phyloP scores from a whole-genome alignment of 768 basidiomycete genomes.

The Termitomyces sp. region DNA sequence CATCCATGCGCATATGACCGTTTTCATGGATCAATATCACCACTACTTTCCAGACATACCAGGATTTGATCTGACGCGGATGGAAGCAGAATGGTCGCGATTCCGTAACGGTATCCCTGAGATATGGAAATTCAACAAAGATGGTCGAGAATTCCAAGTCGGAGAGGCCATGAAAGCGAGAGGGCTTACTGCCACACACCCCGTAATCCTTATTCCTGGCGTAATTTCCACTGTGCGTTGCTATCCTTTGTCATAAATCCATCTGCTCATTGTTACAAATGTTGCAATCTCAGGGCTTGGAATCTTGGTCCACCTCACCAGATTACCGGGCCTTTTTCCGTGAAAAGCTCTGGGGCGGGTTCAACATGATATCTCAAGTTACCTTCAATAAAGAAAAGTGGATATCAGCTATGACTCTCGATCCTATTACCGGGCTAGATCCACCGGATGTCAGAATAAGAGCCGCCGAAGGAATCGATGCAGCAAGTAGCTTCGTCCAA shows the following conservation, averaged over 20 bases:
- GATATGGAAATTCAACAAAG: slow-evolving; percentile 75
- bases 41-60: slow-evolving; percentile 59
- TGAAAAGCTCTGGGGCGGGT: slow-evolving; percentile 79
- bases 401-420: slow-evolving; percentile 88
- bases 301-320: slow-evolving; percentile 89
- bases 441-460: slow-evolving; percentile 81
- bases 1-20: slow-evolving; percentile 60
- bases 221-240: slow-evolving; percentile 76
- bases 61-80: slow-evolving; percentile 58
- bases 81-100: slow-evolving; percentile 69
- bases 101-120: slow-evolving; percentile 69
- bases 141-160: slow-evolving; percentile 76
- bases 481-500: slow-evolving; percentile 79
- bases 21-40: slow-evolving; percentile 70
- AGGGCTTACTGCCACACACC: slow-evolving; percentile 66
- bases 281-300: slow-evolving; percentile 52
- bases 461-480: slow-evolving; percentile 89
- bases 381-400: slow-evolving; percentile 84
- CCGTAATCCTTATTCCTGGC: slow-evolving; percentile 84
- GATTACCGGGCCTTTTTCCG: slow-evolving; percentile 88
- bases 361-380: slow-evolving; percentile 78
- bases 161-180: slow-evolving; percentile 63
- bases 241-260: background rate
- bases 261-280: background rate
- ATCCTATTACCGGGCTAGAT: slow-evolving; percentile 89